Evolutionary conservation across 108 stramenopile genomes (phyloP).

Genomic region (Conticribra weissflogii): DNA sequence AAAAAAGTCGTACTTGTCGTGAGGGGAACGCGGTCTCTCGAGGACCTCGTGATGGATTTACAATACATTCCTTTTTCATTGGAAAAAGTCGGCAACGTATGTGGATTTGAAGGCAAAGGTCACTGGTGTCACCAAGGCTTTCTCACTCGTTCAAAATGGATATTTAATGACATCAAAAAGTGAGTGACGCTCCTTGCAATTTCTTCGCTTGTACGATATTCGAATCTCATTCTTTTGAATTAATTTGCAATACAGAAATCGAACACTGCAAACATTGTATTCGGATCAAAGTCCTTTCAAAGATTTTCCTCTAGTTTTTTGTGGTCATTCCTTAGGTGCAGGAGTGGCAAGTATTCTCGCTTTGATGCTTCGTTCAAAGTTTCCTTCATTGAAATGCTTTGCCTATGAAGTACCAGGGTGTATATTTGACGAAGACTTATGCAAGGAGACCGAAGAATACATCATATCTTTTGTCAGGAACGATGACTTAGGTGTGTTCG

Average conservation of each 20-base stretch:
- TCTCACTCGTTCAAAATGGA: conserved; percentile 31
- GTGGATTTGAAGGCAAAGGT: conserved; percentile 48
- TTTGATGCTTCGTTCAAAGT: conserved; percentile 50
- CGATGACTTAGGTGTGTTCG: conserved; percentile 41
- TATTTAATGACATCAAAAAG: conserved; percentile 27
- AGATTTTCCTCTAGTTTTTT: conserved; percentile 40
- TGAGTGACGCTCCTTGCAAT: not conserved
- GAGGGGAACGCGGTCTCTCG: conserved; percentile 67
- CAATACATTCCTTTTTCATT: conserved; percentile 44
- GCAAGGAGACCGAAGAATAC: conserved; percentile 21
- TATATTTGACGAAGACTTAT: conserved; percentile 12
- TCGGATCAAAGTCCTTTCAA: conserved; percentile 22
- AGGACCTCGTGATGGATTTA: conserved; percentile 66
- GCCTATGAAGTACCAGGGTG: conserved; percentile 23
- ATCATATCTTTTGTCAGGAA: conserved; percentile 56
- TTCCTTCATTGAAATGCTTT: conserved; percentile 28
- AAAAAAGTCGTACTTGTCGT: conserved; percentile 58
- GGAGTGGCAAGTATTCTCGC: conserved; percentile 51
- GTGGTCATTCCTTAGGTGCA: conserved; percentile 61
- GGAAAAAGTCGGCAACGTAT: conserved; percentile 36
- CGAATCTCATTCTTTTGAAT: not conserved
- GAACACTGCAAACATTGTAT: conserved; percentile 17
- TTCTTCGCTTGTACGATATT: not conserved
- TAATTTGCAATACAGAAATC: not conserved
- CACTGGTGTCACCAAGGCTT: conserved; percentile 55